Percentiles rank a stretch among this genome's conserved stretches.
Evolutionary conservation across 2,329 filamentous ascomycete species (phyloP).

Genomic region (Blastomyces percursus): DNA sequence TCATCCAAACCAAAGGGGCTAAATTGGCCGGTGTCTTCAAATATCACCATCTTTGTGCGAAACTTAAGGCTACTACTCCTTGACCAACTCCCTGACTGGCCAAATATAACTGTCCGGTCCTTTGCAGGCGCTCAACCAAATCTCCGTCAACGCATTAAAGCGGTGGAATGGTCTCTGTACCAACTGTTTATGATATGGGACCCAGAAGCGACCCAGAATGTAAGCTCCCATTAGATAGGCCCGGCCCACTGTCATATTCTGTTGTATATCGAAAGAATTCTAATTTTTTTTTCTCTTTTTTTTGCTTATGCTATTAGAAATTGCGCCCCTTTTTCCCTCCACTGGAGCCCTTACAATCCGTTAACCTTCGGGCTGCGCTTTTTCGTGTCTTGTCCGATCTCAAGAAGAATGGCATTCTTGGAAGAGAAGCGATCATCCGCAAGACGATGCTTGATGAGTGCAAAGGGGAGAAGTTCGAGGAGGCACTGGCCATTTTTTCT

Average conservation of each 20-base stretch:
- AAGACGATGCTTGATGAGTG: slow-evolving; percentile 98
- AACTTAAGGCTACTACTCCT: slow-evolving; percentile 77
- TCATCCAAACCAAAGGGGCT: slow-evolving; percentile 20
- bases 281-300: slow-evolving; percentile 3
- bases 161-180: slow-evolving; percentile 84
- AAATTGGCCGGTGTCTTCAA: slow-evolving; percentile 37
- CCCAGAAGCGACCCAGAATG: slow-evolving; percentile 59
- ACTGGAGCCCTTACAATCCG: slow-evolving; percentile 75
- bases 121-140: slow-evolving; percentile 61
- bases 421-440: slow-evolving; percentile 66
- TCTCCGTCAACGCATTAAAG: slow-evolving; percentile 70
- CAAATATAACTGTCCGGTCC: slow-evolving; percentile 56
- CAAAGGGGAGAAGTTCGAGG: slow-evolving; percentile 79
- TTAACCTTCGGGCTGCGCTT: slow-evolving; percentile 76
- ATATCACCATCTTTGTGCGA: slow-evolving; percentile 60
- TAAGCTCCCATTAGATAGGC: slow-evolving; percentile 28
- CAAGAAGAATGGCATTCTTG: slow-evolving; percentile 77
- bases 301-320: slow-evolving; percentile 46
- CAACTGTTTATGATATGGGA: slow-evolving; percentile 80
- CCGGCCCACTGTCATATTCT: neutral
- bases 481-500: slow-evolving; percentile 74
- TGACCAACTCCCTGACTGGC: slow-evolving; percentile 68
- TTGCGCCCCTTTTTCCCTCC: slow-evolving; percentile 84
- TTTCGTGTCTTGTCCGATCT: slow-evolving; percentile 70
- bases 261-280: neutral